A percentile compares a stretch with the other conserved stretches of the same genome.
Conservation (phyloP, 441 rosid species). For the Melastoma candidum region DNA sequence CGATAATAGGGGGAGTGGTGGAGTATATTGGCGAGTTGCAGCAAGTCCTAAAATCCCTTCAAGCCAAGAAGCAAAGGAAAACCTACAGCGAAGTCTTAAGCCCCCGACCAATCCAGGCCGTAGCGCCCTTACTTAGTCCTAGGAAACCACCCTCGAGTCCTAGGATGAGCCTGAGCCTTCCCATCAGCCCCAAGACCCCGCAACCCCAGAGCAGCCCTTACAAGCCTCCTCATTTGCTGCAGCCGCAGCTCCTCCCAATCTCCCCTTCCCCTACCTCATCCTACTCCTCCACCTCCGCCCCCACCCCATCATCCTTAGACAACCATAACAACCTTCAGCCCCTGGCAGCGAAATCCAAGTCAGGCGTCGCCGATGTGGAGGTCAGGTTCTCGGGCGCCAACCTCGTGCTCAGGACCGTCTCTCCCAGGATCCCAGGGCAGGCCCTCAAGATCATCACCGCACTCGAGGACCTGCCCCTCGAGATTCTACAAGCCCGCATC, state of each 20-base stretch:
- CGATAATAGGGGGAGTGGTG: conserved; percentile 92
- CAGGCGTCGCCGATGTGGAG: conserved; percentile 80
- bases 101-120: conserved; percentile 47
- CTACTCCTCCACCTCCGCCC: conserved; percentile 34
- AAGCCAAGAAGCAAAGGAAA: conserved; percentile 90
- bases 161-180: conserved; percentile 36
- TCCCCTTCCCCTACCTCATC: conserved; percentile 59
- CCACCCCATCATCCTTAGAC: conserved; percentile 47
- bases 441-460: conserved; percentile 61
- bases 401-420: conserved; percentile 60
- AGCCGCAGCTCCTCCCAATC: conserved; percentile 25
- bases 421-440: conserved; percentile 74
- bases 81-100: conserved; percentile 73
- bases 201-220: conserved; percentile 56
- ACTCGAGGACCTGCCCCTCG: conserved; percentile 71
- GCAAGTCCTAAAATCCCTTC: conserved; percentile 78
- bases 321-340: conserved; percentile 34
- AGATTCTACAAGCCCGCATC: conserved; percentile 60
- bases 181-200: conserved; percentile 90
- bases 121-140: conserved; percentile 6
- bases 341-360: conserved; percentile 73
- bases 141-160: conserved; percentile 67
- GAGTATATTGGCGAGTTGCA: conserved; percentile 91
- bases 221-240: conserved; percentile 35
- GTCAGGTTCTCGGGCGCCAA: conserved; percentile 86